Conservation (phyloP, 176 grass and related monocot genomes). For the Oryza rufipogon region DNA sequence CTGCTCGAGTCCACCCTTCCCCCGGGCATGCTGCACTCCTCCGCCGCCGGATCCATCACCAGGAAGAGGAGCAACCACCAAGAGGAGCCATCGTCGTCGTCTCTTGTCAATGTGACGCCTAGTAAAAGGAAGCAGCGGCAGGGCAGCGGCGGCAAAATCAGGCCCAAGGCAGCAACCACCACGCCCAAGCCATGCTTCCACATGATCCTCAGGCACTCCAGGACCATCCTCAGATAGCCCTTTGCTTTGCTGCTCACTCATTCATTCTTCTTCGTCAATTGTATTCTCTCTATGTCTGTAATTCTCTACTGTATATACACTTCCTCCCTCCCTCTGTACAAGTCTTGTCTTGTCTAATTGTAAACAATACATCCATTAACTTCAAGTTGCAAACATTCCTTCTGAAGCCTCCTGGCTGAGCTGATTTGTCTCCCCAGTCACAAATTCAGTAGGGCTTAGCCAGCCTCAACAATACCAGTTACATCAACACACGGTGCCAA, state of each 20-base stretch:
- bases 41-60: constrained; percentile 30
- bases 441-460: not conserved
- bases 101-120: too few species aligned
- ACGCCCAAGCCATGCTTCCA: constrained; percentile 38
- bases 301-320: not conserved
- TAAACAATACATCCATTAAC: too few species aligned
- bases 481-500: not conserved
- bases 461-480: not conserved
- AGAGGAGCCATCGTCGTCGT: too few species aligned
- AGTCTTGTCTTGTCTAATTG: too few species aligned
- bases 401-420: too few species aligned
- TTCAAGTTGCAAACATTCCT: too few species aligned
- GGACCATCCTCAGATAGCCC: constrained; percentile 51
- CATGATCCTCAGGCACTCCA: constrained; percentile 66
- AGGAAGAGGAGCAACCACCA: constrained; percentile 56
- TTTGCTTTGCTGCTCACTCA: too few species aligned
- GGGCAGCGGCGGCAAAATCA: constrained; percentile 34
- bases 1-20: constrained; percentile 87
- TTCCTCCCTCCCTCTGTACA: too few species aligned
- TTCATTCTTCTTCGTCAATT: not conserved
- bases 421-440: not conserved
- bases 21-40: constrained; percentile 27
- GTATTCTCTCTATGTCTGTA: not conserved
- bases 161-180: constrained; percentile 5
- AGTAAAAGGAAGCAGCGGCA: too few species aligned